Evolutionary conservation across 2,329 filamentous ascomycete genomes (phyloP).

Genomic region (Fusarium sterilihyphosum): DNA sequence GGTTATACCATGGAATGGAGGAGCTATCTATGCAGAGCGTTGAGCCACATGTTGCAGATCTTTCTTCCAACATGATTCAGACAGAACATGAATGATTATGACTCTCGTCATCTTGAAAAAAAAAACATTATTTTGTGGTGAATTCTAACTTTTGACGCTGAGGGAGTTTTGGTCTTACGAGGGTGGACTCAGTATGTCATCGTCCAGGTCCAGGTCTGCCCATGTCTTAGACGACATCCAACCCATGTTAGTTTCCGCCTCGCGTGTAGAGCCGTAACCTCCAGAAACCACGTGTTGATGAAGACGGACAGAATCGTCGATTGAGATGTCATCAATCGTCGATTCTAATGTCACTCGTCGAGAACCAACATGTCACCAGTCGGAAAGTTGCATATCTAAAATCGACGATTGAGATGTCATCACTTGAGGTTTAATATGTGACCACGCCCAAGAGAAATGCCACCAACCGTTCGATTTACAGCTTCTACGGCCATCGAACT

Average conservation of each 20-base stretch:
- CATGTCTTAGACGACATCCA: neutral
- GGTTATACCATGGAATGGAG: constrained; percentile 10
- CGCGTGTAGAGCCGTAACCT: neutral
- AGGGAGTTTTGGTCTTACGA: neutral
- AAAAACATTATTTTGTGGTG: neutral
- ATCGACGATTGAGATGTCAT: neutral
- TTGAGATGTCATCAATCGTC: neutral
- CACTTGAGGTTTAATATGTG: neutral
- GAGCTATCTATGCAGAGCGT: constrained; percentile 17
- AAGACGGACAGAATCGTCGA: neutral
- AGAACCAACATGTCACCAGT: neutral
- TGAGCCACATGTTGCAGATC: constrained; percentile 26
- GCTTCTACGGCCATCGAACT: neutral
- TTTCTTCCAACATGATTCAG: constrained; percentile 7
- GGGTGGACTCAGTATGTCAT: neutral
- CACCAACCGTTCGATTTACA: neutral
- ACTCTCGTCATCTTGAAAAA: neutral
- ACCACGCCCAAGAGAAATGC: neutral
- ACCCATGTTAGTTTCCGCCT: neutral
- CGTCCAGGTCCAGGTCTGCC: neutral
- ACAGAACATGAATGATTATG: neutral
- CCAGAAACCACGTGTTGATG: neutral
- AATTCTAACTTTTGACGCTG: neutral
- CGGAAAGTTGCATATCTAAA: neutral
- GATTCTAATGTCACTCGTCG: neutral